Percentiles rank a stretch among this genome's conserved stretches.
Evolutionary conservation across 106 monocot species (phyloP).

Genomic region (Acorus calamus): DNA sequence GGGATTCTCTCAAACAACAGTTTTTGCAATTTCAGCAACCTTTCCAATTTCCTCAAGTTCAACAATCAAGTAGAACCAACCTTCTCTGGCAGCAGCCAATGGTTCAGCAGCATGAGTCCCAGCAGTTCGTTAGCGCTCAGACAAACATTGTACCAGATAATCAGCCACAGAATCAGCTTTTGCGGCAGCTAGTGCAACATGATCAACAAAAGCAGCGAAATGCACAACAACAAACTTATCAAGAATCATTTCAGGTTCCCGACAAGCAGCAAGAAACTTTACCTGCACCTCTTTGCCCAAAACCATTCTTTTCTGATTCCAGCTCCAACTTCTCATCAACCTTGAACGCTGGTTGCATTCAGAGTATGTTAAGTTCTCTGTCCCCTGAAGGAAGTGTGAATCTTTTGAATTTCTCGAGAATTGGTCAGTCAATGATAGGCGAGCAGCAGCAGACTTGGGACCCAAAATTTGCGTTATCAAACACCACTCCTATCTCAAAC

Average conservation of each 20-base stretch:
- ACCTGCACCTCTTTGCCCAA: not conserved
- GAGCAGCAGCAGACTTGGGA: slow-evolving; percentile 20
- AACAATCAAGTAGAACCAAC: slow-evolving; percentile 31
- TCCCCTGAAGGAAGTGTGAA: slow-evolving; percentile 1
- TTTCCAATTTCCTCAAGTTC: slow-evolving; percentile 36
- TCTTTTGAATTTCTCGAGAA: slow-evolving; percentile 5
- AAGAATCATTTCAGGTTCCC: slow-evolving; percentile 37
- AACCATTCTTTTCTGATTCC: slow-evolving; percentile 9
- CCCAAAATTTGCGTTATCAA: slow-evolving; percentile 20
- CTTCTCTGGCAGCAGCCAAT: slow-evolving; percentile 50
- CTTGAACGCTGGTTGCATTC: not conserved
- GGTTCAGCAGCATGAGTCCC: slow-evolving; percentile 41
- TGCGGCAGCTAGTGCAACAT: slow-evolving; percentile 50
- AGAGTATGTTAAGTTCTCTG: slow-evolving; percentile 7
- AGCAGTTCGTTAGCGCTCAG: slow-evolving; percentile 31
- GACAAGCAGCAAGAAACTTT: slow-evolving; percentile 30
- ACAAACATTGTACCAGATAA: slow-evolving; percentile 30
- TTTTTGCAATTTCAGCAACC: slow-evolving; percentile 61
- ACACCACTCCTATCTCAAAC: slow-evolving; percentile 33
- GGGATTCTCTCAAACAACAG: slow-evolving; percentile 57
- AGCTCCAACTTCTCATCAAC: slow-evolving; percentile 2
- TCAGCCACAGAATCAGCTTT: slow-evolving; percentile 11
- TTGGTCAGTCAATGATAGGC: slow-evolving; percentile 5
- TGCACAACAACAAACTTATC: slow-evolving; percentile 33
- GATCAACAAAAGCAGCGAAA: slow-evolving; percentile 46